A percentile compares a stretch with the other conserved stretches of the same genome.
Evolutionary conservation across 2,329 filamentous ascomycete species (phyloP).

Genomic region (Fusarium temperatum): DNA sequence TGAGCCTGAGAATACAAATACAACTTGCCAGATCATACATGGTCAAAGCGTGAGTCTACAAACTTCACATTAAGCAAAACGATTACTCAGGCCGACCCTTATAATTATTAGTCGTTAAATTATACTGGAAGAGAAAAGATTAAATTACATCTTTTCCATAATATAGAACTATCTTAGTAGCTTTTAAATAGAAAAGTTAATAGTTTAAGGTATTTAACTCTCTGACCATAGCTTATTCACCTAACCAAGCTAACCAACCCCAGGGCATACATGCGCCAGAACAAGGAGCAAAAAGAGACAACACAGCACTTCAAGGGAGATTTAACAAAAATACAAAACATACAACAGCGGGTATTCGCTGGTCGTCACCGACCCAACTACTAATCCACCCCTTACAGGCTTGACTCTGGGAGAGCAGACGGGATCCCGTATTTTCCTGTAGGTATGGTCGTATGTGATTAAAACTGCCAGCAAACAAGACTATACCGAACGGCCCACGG

Average conservation of each 20-base stretch:
- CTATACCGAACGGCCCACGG: fast-evolving
- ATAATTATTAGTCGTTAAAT: fast-evolving
- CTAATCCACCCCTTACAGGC: background rate
- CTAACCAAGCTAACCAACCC: background rate
- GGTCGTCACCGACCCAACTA: background rate
- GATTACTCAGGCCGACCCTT: background rate
- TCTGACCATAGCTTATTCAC: background rate
- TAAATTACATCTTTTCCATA: background rate
- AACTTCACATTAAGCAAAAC: background rate
- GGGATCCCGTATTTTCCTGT: background rate
- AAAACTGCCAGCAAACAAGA: fast-evolving
- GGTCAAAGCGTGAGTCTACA: background rate
- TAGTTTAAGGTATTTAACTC: background rate
- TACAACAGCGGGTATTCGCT: background rate
- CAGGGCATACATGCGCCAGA: fast-evolving
- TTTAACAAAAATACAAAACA: background rate
- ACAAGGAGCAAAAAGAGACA: background rate
- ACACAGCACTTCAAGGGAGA: background rate
- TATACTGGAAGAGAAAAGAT: fast-evolving
- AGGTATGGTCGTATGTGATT: background rate
- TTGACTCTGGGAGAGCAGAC: background rate
- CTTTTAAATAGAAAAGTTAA: fast-evolving
- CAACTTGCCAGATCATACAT: background rate
- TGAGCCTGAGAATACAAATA: background rate
- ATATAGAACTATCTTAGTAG: fast-evolving